phyloP scores from a whole-genome alignment of 352 stramenopile genomes.

The Phytophthora macrochlamydospora region DNA sequence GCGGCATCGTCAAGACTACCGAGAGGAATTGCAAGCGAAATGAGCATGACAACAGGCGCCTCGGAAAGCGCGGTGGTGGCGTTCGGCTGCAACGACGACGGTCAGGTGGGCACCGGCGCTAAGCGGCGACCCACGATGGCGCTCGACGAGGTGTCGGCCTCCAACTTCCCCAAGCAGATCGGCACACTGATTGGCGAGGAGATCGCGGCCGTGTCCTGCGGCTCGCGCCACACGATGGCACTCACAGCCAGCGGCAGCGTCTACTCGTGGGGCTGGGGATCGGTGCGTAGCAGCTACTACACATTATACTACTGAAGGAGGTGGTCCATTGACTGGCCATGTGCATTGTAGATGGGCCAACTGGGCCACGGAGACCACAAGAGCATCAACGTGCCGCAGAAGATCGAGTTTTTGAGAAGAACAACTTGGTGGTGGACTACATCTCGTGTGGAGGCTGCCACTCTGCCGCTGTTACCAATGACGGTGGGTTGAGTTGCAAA shows the following conservation, averaged over 20 bases:
- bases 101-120: constrained; percentile 75
- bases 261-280: constrained; percentile 83
- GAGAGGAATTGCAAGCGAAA: background rate
- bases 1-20: no score
- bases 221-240: constrained; percentile 83
- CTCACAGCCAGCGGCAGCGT: constrained; percentile 66
- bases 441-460: constrained; percentile 86
- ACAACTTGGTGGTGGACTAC: constrained; percentile 61
- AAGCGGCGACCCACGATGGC: constrained; percentile 52
- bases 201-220: constrained; percentile 73
- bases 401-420: constrained; percentile 61
- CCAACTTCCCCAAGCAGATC: constrained; percentile 76
- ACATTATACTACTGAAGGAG: background rate
- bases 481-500: constrained; percentile 38
- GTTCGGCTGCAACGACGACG: constrained; percentile 87
- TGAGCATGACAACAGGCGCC: constrained; percentile 25
- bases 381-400: constrained; percentile 63
- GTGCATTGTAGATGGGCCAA: constrained; percentile 68
- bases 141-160: constrained; percentile 78
- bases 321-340: background rate
- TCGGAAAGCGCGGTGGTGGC: constrained; percentile 55
- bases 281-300: constrained; percentile 37
- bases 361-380: constrained; percentile 79
- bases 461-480: constrained; percentile 71
- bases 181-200: constrained; percentile 52